These are phyloP conservation scores for Umbilicus rupestris DNA, from an alignment of 164 flowering plant species.

Conservation along the genomic window DNA sequence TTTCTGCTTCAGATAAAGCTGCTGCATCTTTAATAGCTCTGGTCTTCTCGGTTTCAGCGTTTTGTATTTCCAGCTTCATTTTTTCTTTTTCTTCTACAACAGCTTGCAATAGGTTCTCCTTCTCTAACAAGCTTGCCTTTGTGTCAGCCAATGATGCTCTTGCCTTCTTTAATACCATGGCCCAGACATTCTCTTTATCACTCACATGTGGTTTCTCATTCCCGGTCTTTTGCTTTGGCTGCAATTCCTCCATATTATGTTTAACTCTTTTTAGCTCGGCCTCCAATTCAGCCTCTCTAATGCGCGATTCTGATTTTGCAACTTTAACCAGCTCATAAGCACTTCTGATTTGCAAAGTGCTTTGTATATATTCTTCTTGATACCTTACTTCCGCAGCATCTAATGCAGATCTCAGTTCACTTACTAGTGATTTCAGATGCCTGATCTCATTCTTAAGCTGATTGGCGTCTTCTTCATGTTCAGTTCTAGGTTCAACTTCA, in stretches of 20 bases:
- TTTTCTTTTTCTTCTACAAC: constrained; percentile 52
- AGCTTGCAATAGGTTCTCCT: constrained; percentile 57
- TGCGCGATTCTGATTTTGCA: constrained; percentile 24
- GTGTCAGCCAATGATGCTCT: constrained; percentile 29
- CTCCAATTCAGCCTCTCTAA: constrained; percentile 43
- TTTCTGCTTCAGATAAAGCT: constrained; percentile 41
- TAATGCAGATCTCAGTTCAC: constrained; percentile 31
- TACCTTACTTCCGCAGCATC: constrained; percentile 42
- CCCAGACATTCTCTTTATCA: constrained; percentile 27
- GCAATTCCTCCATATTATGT: constrained; percentile 47
- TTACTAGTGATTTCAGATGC: constrained; percentile 32
- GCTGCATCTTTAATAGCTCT: constrained; percentile 20
- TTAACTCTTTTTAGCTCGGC: constrained; percentile 31
- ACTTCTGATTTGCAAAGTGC: constrained; percentile 29
- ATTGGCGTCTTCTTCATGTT: constrained; percentile 17
- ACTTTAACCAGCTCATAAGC: constrained; percentile 44
- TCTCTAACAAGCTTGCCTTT: constrained; percentile 47
- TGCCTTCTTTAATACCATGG: constrained; percentile 23
- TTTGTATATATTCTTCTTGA: constrained; percentile 41
- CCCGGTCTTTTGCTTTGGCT: constrained; percentile 34
- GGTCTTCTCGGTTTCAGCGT: constrained; percentile 23
- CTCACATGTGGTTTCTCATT: constrained; percentile 22
- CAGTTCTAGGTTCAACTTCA: constrained; percentile 2
- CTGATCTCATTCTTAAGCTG: constrained; percentile 25
- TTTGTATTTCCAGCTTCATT: constrained; percentile 38